Base-by-base conservation (phyloP, 371 early-diverging fungal genomes). In the Lichtheimia ornata region DNA sequence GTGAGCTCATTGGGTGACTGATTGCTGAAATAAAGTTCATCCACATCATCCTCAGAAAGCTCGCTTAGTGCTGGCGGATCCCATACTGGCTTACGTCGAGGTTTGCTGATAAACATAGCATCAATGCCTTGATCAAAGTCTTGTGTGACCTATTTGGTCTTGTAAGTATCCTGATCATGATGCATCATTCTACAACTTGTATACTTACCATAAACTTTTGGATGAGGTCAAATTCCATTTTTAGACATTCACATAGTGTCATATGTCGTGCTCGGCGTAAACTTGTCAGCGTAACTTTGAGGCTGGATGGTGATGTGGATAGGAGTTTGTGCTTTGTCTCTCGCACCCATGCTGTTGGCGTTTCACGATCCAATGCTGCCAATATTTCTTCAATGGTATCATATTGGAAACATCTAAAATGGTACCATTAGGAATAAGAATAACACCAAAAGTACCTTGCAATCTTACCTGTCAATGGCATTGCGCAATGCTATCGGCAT, bases 211-310 rank as follows among this genome's bases (percentile, higher is more conserved):
- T 67, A 64, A 92, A 90, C 63, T 88, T 87, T 61, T 88, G 88
- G 9, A 83, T 91, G 24, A 96, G 73, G 35, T 85, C 82, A 64
- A 90, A 92, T 73, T 97, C 98, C 88, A 93, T 88, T 47, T 82
- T 69, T 62, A 97, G 85, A 66, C 94, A 93, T 58, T 87, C 81
- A 12, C 87, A 85, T 68, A 98, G 84, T 18, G 83, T 75, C 75
- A 88, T 66, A 20, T 75, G 65, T 45, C 67, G 70, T 1, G 91
- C 97, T 20, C 76, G 73, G 30, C 95, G 83, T 50, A 97, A 73
- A 70, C 90, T 85, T 60, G 81, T 82, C 14, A 95, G 76, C 0
- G 94, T 94, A 27, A 96, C 88, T 73, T 92, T 93, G 62, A 96
- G 77, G 59, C 91, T 91, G 2, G 94, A 91, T 0, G 97, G 97